phyloP scores from a whole-genome alignment of 2,329 filamentous ascomycete genomes.

The Canariomyces notabilis region DNA sequence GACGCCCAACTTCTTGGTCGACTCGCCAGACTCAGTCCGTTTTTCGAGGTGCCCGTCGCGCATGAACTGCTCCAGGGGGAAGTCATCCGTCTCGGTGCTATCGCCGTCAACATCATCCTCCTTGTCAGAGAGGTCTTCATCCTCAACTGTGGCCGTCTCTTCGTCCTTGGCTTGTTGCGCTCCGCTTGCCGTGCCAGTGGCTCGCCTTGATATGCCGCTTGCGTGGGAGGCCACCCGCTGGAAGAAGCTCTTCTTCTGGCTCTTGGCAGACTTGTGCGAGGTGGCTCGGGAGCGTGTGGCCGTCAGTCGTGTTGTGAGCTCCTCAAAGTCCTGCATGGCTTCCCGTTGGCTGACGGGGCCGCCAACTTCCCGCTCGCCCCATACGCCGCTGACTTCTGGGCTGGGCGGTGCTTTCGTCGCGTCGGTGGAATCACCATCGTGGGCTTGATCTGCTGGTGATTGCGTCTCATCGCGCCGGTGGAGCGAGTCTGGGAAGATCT shows the following conservation, averaged over 20 bases:
- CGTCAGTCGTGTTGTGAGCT: conserved; percentile 15
- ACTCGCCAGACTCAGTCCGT: conserved; percentile 55
- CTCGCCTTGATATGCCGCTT: conserved; percentile 12
- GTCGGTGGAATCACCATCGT: conserved; percentile 5
- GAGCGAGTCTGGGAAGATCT: conserved; percentile 18
- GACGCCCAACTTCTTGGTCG: conserved; percentile 73
- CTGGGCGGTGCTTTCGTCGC: conserved; percentile 11
- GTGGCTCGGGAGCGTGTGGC: conserved; percentile 14
- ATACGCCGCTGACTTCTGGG: conserved; percentile 16
- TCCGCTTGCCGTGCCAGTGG: background rate
- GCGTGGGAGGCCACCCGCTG: conserved; percentile 16
- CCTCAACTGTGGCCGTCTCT: conserved; percentile 14
- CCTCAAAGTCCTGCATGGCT: conserved; percentile 25
- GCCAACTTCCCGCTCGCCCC: conserved; percentile 25
- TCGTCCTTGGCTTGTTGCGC: conserved; percentile 31
- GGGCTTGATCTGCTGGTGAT: background rate
- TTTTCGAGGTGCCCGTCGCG: conserved; percentile 72
- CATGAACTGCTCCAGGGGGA: conserved; percentile 66
- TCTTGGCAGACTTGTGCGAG: conserved; percentile 13
- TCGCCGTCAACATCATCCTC: conserved; percentile 27
- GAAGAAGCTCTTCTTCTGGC: conserved; percentile 15
- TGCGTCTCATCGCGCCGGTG: conserved; percentile 19
- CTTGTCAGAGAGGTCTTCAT: conserved; percentile 30
- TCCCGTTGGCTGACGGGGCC: conserved; percentile 21
- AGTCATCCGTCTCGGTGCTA: conserved; percentile 51